Base-by-base conservation (phyloP, 352 stramenopile genomes). In the Phytophthora chlamydospora region DNA sequence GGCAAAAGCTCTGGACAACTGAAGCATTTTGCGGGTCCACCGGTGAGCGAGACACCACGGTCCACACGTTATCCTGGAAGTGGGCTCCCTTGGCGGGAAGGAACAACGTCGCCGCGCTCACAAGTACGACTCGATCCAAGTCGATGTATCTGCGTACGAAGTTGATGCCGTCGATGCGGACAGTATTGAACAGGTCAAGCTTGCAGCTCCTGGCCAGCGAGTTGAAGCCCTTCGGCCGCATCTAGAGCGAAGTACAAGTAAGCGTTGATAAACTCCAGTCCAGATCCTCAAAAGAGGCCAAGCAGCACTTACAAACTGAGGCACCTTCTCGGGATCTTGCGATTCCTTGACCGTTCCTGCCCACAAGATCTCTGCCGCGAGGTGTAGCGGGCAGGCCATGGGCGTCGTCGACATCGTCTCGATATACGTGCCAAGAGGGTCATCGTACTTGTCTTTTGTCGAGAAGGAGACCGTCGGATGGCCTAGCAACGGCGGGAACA, bases 61-160 rank as follows among this genome's bases (percentile, higher is more conserved):
- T 67, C 57, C 57, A 71, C n/a, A 54, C 35, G 17, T 59, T 58
- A 45, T 71, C 63, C 34, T 56, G 63, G 14, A 71, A 71, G n/a
- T 66, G 49, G 36, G 58, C n/a, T 10, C 63, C 44, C 4, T 59
- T 35, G 13, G 49, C 48, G 19, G 63, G 50, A 9, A 71, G 44
- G 8, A 71, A 57, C 38, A 49, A 57, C 7, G 60, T 55, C 0
- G 56, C 44, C 17, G 56, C 44, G 19, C 56, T 49, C 3, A 66
- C 57, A 1, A 71, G 59, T 7, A 71, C 63, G 3, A 71, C 24
- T 12, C 57, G 63, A 16, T 71, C 46, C 1, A 33, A 7, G 1
- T 63, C 56, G 4, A 67, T 31, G 13, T 59, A 71, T 40, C 55
- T 43, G 9, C 57, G 63, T 27, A 62, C 57, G 19, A 57, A 67